Base-by-base conservation (phyloP, 2,329 filamentous ascomycete species). In the Curvularia hawaiiensis region DNA sequence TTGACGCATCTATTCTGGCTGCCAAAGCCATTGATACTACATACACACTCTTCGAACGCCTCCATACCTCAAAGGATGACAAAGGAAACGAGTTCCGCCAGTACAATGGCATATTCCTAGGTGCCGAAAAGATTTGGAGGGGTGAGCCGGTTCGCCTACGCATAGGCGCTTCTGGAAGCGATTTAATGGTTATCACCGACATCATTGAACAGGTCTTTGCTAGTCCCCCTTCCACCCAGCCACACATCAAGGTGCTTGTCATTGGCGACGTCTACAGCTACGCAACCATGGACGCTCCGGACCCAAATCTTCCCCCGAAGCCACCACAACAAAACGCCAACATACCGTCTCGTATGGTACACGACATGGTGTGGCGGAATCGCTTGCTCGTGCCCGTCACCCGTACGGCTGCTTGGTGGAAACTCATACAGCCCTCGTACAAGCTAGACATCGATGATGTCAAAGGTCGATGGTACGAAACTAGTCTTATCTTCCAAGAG, bases 401-500 rank as follows among this genome's bases (percentile, higher is more conserved):
- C 51, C 55, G 73, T 65, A 62, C 67, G 45, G 40, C 70, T 48
- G 46, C 73, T 63, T 81, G 77, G 69, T 83, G 80, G 79, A 78
- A 78, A 44, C 76, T 83, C 38, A 66, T 75, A 3, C 62, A 74
- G 30, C 58, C 71, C 0, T 58, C 58, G 14, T 59, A 67, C 1
- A 74, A 71, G 14, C 52, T 82, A 9, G 71, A 77, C 3, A 68
- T 85, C 8, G 67, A 77, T 16, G 81, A 85, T 40, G 72, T 86
- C 64, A 85, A 85, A 66, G 85, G 85, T 8, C 79, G 85, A 10
- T 87, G 85, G 85, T 87, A 87, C 68, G 85, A 87, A 69, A 81
- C 82, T 3, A 79, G 77, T 41, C 69, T 82, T 1, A 73, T 86
- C 3, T 78, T 85, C 24, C 65, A 69, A 26, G 67, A 74, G 4